phyloP scores from a whole-genome alignment of 805 yeast species.

The Pichia cephalocereana region DNA sequence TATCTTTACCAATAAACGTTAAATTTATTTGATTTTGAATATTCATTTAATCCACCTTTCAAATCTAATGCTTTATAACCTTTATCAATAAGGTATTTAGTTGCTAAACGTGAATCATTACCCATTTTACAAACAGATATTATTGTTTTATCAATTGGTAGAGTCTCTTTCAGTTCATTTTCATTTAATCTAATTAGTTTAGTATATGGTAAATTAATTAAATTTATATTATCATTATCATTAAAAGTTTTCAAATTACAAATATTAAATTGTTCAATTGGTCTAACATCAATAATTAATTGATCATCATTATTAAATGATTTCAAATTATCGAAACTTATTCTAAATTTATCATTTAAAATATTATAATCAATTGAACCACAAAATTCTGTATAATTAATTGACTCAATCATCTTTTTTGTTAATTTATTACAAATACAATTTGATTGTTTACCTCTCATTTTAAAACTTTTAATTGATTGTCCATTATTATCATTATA shows the following conservation, averaged over 20 bases:
- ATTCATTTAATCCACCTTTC: conserved; percentile 55
- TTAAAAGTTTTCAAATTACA: conserved; percentile 46
- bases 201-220: conserved; percentile 52
- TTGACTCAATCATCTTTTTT: conserved; percentile 32
- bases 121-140: conserved; percentile 80
- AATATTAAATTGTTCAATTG: conserved; percentile 64
- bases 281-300: conserved; percentile 67
- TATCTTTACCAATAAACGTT: conserved; percentile 15
- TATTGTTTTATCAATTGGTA: conserved; percentile 19
- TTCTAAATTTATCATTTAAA: conserved; percentile 35
- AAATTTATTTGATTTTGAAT: conserved; percentile 11
- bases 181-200: conserved; percentile 30
- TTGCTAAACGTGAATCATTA: conserved; percentile 81
- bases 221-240: neutral
- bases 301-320: conserved; percentile 10
- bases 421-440: conserved; percentile 73
- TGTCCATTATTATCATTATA: conserved; percentile 41
- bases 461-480: conserved; percentile 61
- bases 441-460: conserved; percentile 54
- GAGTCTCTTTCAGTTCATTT: conserved; percentile 4
- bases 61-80: conserved; percentile 56
- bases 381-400: conserved; percentile 70
- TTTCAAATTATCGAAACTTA: conserved; percentile 32
- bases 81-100: conserved; percentile 41
- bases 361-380: conserved; percentile 46